Conservation (phyloP, 1,284 basidiomycete species). For the Trichosporon ovoides region DNA sequence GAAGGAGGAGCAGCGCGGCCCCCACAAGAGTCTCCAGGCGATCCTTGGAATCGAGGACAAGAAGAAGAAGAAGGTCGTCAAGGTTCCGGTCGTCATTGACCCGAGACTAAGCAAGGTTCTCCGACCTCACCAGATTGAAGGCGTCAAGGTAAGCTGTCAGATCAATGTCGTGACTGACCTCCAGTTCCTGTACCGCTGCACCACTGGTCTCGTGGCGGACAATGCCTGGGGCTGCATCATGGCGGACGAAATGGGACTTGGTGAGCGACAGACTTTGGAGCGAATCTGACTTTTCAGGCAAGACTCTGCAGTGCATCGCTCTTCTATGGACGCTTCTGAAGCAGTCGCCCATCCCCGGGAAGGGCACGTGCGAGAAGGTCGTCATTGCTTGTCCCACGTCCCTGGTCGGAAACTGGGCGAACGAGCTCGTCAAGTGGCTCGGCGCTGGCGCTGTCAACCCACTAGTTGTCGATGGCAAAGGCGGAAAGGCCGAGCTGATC, state of each 20-base stretch:
- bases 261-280: slow-evolving; percentile 40
- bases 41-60: slow-evolving; percentile 68
- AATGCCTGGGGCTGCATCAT: slow-evolving; percentile 97
- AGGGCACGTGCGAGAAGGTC: slow-evolving; percentile 89
- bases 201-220: slow-evolving; percentile 85
- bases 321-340: slow-evolving; percentile 96
- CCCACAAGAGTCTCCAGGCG: slow-evolving; percentile 83
- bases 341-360: slow-evolving; percentile 84
- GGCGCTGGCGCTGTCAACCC: slow-evolving; percentile 75
- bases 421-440: slow-evolving; percentile 94
- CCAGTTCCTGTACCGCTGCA: slow-evolving; percentile 86
- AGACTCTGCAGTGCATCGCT: slow-evolving; percentile 94
- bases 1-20: slow-evolving; percentile 58
- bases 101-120: slow-evolving; percentile 79
- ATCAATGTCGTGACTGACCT: slow-evolving; percentile 17
- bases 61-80: slow-evolving; percentile 62
- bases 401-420: slow-evolving; percentile 97
- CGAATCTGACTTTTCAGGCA: slow-evolving; percentile 47
- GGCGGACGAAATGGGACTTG: slow-evolving; percentile 98
- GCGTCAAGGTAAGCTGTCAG: slow-evolving; percentile 70
- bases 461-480: slow-evolving; percentile 84
- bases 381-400: slow-evolving; percentile 97
- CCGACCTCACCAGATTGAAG: slow-evolving; percentile 95
- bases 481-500: slow-evolving; percentile 71
- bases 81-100: slow-evolving; percentile 96